Base-by-base conservation (phyloP, 1,139 yeast genomes). In the Debaryomyces fabryi region DNA sequence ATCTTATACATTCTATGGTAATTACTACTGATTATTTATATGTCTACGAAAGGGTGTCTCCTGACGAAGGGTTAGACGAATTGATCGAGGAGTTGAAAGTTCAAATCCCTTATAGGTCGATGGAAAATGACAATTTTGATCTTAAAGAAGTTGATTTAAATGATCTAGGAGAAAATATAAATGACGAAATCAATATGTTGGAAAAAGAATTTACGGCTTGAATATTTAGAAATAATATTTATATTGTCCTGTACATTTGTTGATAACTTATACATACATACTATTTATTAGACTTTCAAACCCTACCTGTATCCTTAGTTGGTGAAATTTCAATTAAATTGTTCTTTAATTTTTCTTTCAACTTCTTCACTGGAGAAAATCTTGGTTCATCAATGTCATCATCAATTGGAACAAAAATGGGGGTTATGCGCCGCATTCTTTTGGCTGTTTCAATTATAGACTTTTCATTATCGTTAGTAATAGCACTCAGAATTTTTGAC, bases 371-470 rank as follows among this genome's bases (percentile, higher is more conserved):
- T 1, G 78, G 77, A 0, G 78, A 71, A 48, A 70, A 64, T 46
- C 55, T 58, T 2, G 74, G 70, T 39, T 65, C 67, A 24, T 52
- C 52, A 23, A 52, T 40, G n/a, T 64, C 67, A 20, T 63, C 69
- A 9, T 66, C 68, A 1, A 64, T 61, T 1, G 79, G 79, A 24
- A 75, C 63, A 47, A 64, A 59, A 7, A 75, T 72, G 1, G 80
- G 80, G 6, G 70, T 69, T 33, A 75, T 74, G 42, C 65, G 58
- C 40, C 72, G 58, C 41, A 72, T 54, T 36, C 58, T 57, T 52
- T 74, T 75, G 1, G 80, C 80, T 4, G 69, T 73, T 32, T 68
- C 76, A 13, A 74, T 65, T 1, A 62, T 48, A 2, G 62, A 58
- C 32, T 49, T 51, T 34, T 60, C 67, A 39, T 59, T 60, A 13